These are phyloP conservation scores for Geotrichum carabidarum DNA, from an alignment of 1,139 yeast genomes.

Conservation along the genomic window DNA sequence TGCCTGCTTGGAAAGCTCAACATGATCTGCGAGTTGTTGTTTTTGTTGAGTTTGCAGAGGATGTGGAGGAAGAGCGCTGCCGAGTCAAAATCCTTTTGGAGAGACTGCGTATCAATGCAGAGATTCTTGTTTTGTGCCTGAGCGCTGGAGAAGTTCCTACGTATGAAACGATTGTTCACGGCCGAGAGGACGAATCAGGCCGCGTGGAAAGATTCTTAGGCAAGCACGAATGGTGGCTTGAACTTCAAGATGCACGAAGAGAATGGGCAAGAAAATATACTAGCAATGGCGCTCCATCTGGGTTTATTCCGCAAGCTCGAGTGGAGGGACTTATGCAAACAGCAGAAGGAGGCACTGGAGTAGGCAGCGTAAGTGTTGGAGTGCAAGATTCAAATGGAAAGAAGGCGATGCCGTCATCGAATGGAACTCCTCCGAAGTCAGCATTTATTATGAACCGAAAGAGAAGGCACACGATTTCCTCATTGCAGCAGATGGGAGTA, in stretches of 20 bases:
- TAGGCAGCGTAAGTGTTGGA: conserved; percentile 17
- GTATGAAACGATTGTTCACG: conserved; percentile 74
- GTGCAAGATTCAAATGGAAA: neutral
- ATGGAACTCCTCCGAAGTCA: conserved; percentile 3
- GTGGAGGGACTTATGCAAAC: conserved; percentile 16
- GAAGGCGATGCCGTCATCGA: neutral
- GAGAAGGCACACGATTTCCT: conserved; percentile 36
- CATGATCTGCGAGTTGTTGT: conserved; percentile 75
- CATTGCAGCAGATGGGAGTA: conserved; percentile 61
- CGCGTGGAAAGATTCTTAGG: conserved; percentile 41
- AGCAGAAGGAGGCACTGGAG: conserved; percentile 2
- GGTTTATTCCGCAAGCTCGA: conserved; percentile 16
- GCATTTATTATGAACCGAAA: conserved; percentile 21
- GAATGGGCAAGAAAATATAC: conserved; percentile 29
- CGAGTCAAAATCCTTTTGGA: conserved; percentile 60
- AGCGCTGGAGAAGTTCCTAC: conserved; percentile 54
- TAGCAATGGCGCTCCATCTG: conserved; percentile 1
- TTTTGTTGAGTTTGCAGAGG: conserved; percentile 73
- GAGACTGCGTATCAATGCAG: conserved; percentile 79
- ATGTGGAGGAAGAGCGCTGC: conserved; percentile 61
- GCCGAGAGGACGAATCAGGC: conserved; percentile 40
- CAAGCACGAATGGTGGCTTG: conserved; percentile 60
- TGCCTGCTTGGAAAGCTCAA: conserved; percentile 81
- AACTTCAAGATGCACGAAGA: conserved; percentile 52
- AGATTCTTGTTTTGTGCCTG: conserved; percentile 64